Evolutionary conservation across 495 filamentous ascomycete genomes (phyloP).

Genomic region (Pyrenula aspistea): DNA sequence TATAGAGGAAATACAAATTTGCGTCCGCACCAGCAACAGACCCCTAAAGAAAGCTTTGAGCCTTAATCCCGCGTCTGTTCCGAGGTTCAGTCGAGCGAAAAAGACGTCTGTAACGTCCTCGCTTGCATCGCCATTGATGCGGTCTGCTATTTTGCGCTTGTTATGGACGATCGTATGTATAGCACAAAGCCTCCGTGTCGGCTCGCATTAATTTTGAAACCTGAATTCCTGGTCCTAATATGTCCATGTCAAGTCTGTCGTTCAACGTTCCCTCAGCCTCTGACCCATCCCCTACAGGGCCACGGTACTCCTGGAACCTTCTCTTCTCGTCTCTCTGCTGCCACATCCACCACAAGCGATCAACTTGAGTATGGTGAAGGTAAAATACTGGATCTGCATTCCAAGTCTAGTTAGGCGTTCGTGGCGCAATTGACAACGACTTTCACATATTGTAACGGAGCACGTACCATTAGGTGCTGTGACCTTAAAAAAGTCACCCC

Average conservation of each 20-base stretch:
- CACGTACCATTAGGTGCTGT: background rate
- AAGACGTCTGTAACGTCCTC: no score
- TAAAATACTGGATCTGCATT: constrained; percentile 53
- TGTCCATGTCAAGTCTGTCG: background rate
- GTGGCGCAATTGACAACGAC: no score
- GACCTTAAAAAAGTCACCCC: background rate
- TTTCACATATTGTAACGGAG: background rate
- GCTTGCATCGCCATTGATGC: no score
- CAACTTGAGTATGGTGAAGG: constrained; percentile 32
- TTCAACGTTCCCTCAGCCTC: background rate
- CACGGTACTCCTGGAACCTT: background rate
- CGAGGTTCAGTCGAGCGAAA: no score
- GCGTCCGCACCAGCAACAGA: no score
- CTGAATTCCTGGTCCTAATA: background rate
- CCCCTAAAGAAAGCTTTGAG: no score
- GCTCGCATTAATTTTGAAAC: background rate
- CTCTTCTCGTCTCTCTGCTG: constrained; percentile 20
- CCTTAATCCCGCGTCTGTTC: no score
- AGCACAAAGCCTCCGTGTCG: background rate
- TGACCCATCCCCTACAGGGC: no score
- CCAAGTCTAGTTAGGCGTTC: no score
- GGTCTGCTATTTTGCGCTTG: no score
- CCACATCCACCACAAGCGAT: constrained; percentile 62
- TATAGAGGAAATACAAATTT: no score
- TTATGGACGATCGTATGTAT: no score